Percentiles rank a stretch among this genome's conserved stretches.
Conservation (phyloP, 176 grass and related monocot species). For the Musa troglodytarum region DNA sequence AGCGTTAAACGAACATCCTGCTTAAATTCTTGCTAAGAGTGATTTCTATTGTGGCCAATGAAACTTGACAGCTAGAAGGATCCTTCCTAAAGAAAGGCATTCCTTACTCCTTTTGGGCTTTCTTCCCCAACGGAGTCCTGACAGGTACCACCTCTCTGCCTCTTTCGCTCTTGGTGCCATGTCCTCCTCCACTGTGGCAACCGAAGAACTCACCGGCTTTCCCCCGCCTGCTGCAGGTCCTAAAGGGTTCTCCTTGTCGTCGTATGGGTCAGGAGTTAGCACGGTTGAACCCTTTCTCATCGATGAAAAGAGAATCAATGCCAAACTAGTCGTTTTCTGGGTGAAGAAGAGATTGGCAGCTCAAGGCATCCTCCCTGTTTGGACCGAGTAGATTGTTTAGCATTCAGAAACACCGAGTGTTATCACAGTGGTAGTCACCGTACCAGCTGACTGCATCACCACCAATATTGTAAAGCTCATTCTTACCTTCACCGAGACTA, state of each 20-base stretch:
- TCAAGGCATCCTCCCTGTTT: constrained; percentile 81
- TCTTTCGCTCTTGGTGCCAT: neutral
- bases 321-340: constrained; percentile 75
- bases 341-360: constrained; percentile 82
- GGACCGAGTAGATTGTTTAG: constrained; percentile 28
- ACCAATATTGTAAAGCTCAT: constrained; percentile 17
- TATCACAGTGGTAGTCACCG: no score
- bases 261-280: constrained; percentile 53
- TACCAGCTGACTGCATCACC: neutral
- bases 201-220: no score
- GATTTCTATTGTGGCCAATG: no score
- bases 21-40: neutral
- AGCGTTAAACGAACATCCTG: neutral
- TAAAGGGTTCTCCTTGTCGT: constrained; percentile 74
- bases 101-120: neutral
- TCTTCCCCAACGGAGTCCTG: neutral
- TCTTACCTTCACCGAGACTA: no score
- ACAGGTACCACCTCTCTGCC: constrained; percentile 26
- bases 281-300: constrained; percentile 88
- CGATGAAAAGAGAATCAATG: constrained; percentile 71
- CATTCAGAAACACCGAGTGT: neutral
- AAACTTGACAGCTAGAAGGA: neutral
- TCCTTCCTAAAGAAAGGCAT: neutral
- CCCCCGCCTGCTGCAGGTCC: constrained; percentile 43
- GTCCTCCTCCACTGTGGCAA: no score